Percentiles rank a stretch among this genome's conserved stretches.
phyloP scores from a whole-genome alignment of 2,329 filamentous ascomycete genomes.

The Proliferodiscus dingleyae region DNA sequence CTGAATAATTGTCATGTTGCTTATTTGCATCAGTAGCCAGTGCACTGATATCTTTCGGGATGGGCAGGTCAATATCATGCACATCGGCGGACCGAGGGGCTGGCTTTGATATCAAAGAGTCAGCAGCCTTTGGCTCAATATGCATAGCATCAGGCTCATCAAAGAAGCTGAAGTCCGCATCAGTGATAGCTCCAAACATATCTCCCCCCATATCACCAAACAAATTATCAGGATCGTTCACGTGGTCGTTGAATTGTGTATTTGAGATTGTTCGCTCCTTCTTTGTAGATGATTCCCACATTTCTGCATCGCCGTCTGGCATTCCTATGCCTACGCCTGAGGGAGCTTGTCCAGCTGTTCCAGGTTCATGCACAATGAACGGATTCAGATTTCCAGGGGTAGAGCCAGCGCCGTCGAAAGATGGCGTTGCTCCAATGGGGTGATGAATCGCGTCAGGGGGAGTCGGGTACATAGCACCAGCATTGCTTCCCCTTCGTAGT shows the following conservation, averaged over 20 bases:
- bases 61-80: background rate
- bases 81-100: background rate
- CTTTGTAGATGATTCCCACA: conserved; percentile 25
- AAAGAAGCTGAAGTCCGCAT: conserved; percentile 81
- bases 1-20: background rate
- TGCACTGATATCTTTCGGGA: too few relatives aligned
- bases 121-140: conserved; percentile 18
- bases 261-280: conserved; percentile 20
- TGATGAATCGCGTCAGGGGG: conserved; percentile 62
- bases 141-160: conserved; percentile 49
- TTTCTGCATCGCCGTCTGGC: conserved; percentile 21
- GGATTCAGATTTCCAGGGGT: conserved; percentile 46
- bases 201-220: conserved; percentile 67
- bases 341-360: conserved; percentile 22
- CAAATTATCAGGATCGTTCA: conserved; percentile 42
- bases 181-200: conserved; percentile 69
- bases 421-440: conserved; percentile 48
- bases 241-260: conserved; percentile 24
- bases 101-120: conserved; percentile 1
- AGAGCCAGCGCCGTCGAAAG: conserved; percentile 50
- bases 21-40: background rate
- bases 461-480: conserved; percentile 63
- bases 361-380: conserved; percentile 35
- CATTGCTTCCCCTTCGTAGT: conserved; percentile 44
- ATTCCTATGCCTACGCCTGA: conserved; percentile 3